These are phyloP conservation scores for Megacollybia marginata DNA, from an alignment of 768 basidiomycete species.

Conservation along the genomic window DNA sequence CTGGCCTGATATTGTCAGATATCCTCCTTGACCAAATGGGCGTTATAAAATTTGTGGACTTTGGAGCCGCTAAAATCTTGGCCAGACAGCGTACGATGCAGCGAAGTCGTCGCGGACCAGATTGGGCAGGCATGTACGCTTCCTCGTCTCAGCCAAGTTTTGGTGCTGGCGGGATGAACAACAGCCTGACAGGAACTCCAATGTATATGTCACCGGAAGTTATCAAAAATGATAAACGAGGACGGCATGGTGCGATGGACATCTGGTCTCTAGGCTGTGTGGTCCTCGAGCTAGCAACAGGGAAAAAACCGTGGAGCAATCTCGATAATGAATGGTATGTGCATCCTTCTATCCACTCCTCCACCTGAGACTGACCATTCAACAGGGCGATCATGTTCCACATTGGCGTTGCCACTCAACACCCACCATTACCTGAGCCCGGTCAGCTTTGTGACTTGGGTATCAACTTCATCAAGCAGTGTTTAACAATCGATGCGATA, in stretches of 20 bases:
- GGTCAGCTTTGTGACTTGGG: slow-evolving; percentile 84
- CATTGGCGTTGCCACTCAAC: slow-evolving; percentile 93
- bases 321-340: slow-evolving; percentile 96
- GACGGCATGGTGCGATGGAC: slow-evolving; percentile 93
- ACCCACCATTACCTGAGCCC: slow-evolving; percentile 90
- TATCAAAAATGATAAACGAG: slow-evolving; percentile 88
- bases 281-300: slow-evolving; percentile 94
- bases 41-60: slow-evolving; percentile 95
- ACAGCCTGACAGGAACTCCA: slow-evolving; percentile 92
- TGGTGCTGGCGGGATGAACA: slow-evolving; percentile 54
- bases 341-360: neutral
- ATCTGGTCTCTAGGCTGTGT: slow-evolving; percentile 98
- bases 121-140: slow-evolving; percentile 23
- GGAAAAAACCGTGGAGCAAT: slow-evolving; percentile 97
- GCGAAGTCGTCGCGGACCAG: slow-evolving; percentile 56
- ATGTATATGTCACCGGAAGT: slow-evolving; percentile 99
- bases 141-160: slow-evolving; percentile 20
- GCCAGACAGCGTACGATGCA: slow-evolving; percentile 80
- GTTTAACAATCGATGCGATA: slow-evolving; percentile 81
- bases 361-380: slow-evolving; percentile 2
- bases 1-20: slow-evolving; percentile 42
- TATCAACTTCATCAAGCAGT: slow-evolving; percentile 90
- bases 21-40: slow-evolving; percentile 86
- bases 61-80: slow-evolving; percentile 94
- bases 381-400: slow-evolving; percentile 99